Evolutionary conservation across 805 yeast genomes (phyloP), one percentile per base, ranked within the genome.

Genomic region (Candida insectorum): DNA sequence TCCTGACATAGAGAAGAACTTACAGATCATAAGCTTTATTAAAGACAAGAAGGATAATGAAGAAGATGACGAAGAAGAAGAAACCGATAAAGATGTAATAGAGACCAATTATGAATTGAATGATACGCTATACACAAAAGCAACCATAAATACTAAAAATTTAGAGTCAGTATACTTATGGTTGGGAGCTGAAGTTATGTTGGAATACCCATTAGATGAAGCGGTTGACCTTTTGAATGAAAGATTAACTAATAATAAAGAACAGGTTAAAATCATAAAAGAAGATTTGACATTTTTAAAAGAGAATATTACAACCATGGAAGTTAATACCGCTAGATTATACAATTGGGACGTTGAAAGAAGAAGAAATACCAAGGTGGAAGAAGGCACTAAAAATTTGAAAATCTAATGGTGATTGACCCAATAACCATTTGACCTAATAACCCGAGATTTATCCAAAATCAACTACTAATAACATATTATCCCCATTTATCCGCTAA

Each of bases 171-270:
- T 93, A 2, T 79, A 79, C 43, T 67, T 93, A 30, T 93, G 98
- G 98, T 71, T 93, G n/a, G 98, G 98, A 8, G 98, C 98, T 0
- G 95, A 88, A 48, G 89, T 91, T 6, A 91, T 93, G 97, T 69
- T 93, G 52, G 97, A 93, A 54, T 93, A 91, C 52, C 89, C 96
- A 10, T 65, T 87, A 16, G 84, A 75, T 24, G 98, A 93, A 56
- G 98, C 98, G 2, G 73, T 79, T 30, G 80, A 69, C 22, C 68
- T 93, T 46, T 64, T 93, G 36, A 51, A 65, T 9, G 69, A 70
- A 24, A 78, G 91, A 54, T 70, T 89, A 40, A 56, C 57, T 10
- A 74, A 75, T 21, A 88, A 95, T 11, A 63, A 73, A 45, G 64
- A 71, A 24, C 81, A 75, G 43, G 70, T 78, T 46, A 54, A 61